phyloP scores from a whole-genome alignment of 176 grass and related monocot species.

The Rhynchospora breviuscula region DNA sequence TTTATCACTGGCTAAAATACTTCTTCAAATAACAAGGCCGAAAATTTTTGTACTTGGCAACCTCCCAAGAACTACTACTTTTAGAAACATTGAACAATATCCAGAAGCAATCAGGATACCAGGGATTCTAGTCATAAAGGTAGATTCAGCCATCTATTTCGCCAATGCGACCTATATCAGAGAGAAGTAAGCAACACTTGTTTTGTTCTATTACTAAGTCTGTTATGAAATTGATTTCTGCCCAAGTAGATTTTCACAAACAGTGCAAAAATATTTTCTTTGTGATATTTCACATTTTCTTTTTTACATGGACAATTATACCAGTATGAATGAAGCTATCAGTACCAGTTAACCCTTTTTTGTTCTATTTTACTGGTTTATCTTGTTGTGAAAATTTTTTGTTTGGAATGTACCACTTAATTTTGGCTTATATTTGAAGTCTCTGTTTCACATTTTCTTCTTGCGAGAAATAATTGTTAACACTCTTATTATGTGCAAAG shows the following conservation, averaged over 20 bases:
- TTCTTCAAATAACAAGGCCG: slow-evolving; percentile 81
- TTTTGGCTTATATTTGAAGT: background rate
- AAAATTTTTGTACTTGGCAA: slow-evolving; percentile 68
- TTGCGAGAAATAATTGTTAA: background rate
- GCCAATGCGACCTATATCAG: slow-evolving; percentile 76
- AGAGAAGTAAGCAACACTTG: slow-evolving; percentile 52
- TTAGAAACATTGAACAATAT: slow-evolving; percentile 70
- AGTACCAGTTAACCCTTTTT: too few species aligned
- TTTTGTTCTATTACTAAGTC: background rate
- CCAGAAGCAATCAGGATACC: slow-evolving; percentile 58
- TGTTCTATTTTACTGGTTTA: background rate
- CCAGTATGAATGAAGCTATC: background rate
- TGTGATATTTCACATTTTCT: background rate
- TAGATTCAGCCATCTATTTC: slow-evolving; percentile 91
- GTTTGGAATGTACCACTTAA: too few species aligned
- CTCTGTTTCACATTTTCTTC: background rate
- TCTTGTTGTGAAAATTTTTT: background rate
- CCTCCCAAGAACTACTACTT: slow-evolving; percentile 56
- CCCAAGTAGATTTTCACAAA: background rate
- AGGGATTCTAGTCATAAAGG: slow-evolving; percentile 52
- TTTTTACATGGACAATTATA: background rate
- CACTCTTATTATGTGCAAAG: background rate
- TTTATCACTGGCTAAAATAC: slow-evolving; percentile 70
- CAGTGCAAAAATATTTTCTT: background rate
- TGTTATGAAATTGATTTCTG: background rate